These are phyloP conservation scores for Fusarium incarnatum DNA, from an alignment of 2,329 filamentous ascomycete genomes.

Conservation along the genomic window DNA sequence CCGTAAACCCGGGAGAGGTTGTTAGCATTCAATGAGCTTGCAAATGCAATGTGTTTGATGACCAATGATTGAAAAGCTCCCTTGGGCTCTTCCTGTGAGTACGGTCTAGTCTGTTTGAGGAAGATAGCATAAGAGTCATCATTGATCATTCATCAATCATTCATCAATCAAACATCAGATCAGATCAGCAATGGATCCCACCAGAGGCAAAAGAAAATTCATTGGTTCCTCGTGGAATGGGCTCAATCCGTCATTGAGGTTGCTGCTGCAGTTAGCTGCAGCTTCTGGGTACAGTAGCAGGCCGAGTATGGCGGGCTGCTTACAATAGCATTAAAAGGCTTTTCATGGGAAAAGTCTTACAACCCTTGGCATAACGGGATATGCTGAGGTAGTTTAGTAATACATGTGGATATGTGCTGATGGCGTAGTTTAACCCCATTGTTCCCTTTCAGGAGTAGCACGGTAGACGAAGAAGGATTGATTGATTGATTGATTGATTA, in stretches of 20 bases:
- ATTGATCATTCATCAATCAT: slow-evolving; percentile 27
- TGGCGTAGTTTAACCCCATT: slow-evolving; percentile 5
- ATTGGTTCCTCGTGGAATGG: slow-evolving; percentile 14
- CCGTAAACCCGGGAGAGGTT: slow-evolving; percentile 44
- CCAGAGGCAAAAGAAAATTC: background rate
- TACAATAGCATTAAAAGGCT: slow-evolving; percentile 39
- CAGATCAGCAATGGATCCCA: slow-evolving; percentile 3
- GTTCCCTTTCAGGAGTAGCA: background rate
- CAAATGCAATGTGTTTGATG: slow-evolving; percentile 13
- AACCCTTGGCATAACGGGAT: slow-evolving; percentile 23
- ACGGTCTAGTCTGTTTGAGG: slow-evolving; percentile 11
- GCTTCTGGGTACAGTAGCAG: slow-evolving; percentile 25
- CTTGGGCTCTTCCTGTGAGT: slow-evolving; percentile 1
- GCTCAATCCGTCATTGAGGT: background rate
- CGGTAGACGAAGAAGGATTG: background rate
- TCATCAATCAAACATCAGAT: background rate
- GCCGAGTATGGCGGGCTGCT: slow-evolving; percentile 17
- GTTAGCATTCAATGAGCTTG: background rate
- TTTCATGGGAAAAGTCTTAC: background rate
- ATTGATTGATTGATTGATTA: background rate
- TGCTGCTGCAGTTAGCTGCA: background rate
- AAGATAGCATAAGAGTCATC: slow-evolving; percentile 42
- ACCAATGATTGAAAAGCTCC: slow-evolving; percentile 8
- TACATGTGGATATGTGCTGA: slow-evolving; percentile 20
- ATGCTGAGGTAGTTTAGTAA: slow-evolving; percentile 18